Evolutionary conservation across 257 asterid species (phyloP).

Genomic region (Fraxinus pennsylvanica): DNA sequence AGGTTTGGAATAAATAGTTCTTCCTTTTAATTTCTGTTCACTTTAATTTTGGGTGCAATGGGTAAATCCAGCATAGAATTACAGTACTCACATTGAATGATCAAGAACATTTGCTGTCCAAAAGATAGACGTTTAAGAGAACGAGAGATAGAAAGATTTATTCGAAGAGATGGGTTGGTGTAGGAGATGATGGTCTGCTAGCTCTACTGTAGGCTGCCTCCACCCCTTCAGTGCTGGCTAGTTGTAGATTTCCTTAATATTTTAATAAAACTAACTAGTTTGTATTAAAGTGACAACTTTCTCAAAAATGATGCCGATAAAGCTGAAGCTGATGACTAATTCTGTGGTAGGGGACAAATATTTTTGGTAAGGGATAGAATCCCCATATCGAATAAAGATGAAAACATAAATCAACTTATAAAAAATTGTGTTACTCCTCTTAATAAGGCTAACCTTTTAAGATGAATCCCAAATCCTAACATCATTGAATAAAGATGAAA

Average conservation of each 20-base stretch:
- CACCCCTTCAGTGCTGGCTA: too few relatives aligned
- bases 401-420: too few relatives aligned
- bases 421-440: too few relatives aligned
- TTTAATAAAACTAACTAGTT: not conserved
- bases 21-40: too few relatives aligned
- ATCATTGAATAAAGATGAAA: too few relatives aligned
- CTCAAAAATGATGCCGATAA: not conserved
- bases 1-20: not conserved
- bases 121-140: not conserved
- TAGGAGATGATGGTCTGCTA: not conserved
- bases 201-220: too few relatives aligned
- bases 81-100: not conserved
- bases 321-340: not conserved
- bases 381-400: too few relatives aligned
- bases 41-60: too few relatives aligned
- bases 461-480: too few relatives aligned
- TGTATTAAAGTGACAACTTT: not conserved
- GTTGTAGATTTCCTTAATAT: not conserved
- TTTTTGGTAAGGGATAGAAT: not conserved
- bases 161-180: not conserved
- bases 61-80: too few relatives aligned
- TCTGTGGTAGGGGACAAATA: not conserved
- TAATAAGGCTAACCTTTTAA: too few relatives aligned
- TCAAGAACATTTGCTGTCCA: not conserved
- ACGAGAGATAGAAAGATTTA: not conserved